Base-by-base conservation (phyloP, 176 grass and related monocot genomes). In the Echinochloa phyllopogon region DNA sequence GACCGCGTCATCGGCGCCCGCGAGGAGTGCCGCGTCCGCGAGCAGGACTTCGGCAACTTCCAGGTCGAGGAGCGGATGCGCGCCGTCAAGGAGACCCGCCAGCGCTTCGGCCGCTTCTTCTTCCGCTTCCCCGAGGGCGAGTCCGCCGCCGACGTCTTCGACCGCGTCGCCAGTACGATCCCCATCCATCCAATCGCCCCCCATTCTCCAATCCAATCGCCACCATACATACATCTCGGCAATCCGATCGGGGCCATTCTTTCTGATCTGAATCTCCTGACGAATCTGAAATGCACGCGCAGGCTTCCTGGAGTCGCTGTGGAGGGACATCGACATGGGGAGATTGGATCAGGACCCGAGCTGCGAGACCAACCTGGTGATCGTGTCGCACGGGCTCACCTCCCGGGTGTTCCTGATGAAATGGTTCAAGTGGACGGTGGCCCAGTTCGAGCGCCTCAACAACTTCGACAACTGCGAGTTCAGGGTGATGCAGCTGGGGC, bases 371-470 rank as follows among this genome's bases (percentile, higher is more conserved):
- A 99, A 96, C 84, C 85, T 99, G 76, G 86, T 99, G 67, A 96
- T 99, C 79, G 83, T 99, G 8, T 91, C 96, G 10, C 96, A 99
- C 81, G 96, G 96, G 2, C 88, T 99, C 66, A 94, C 93, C 6
- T 94, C 91, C 36, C 78, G 93, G 10, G 93, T 99, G 23, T 99
- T 99, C 89, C 90, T 99, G 38, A 99, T 96, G 96, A 99, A 99
- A 66, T 99, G 96, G 96, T 99, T 99, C 93, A 99, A 99, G 89
- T 99, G 96, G 96, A 94, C 96, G 10, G 96, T 92, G 41, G 91
- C 90, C 23, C 93, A 99, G 87, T 99, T 96, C 69, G 96, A 96
- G 91, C 74, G 39, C 15, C 93, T 99, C 78, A 96, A 96, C 89
- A 99, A 99, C 78, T 85, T 89, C 45, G 89, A 87, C n/a, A 96